A percentile compares a stretch with the other conserved stretches of the same genome.
These are phyloP conservation scores for Pleodorina starrii DNA, from an alignment of 139 green algal genomes.

Conservation along the genomic window DNA sequence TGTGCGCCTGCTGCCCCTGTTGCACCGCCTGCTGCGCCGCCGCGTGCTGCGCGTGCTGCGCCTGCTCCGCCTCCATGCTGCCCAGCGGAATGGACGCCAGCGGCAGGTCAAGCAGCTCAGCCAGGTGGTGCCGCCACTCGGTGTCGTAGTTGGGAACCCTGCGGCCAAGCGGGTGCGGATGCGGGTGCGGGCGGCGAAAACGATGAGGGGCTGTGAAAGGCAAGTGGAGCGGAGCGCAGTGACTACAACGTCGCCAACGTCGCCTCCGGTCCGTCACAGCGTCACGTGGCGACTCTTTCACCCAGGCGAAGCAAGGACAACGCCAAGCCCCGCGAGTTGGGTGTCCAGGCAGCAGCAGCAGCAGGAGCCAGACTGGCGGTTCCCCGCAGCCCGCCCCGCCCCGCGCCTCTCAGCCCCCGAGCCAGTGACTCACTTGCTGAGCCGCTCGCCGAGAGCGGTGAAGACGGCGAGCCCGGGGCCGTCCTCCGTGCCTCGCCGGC, in stretches of 20 bases:
- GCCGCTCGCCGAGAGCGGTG: constrained; percentile 45
- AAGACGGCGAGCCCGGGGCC: constrained; percentile 1
- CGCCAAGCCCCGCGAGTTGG: no score
- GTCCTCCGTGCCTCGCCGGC: constrained; percentile 33
- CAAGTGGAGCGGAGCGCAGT: no score
- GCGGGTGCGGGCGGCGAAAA: not conserved
- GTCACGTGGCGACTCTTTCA: no score
- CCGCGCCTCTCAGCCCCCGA: no score
- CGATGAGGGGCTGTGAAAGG: not conserved
- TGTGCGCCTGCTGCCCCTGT: not conserved
- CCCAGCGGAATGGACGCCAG: constrained; percentile 42
- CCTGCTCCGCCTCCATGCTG: constrained; percentile 28
- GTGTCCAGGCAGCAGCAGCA: no score
- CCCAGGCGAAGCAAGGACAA: no score
- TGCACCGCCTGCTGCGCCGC: not conserved
- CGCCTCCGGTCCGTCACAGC: no score
- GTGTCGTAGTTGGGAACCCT: constrained; percentile 54
- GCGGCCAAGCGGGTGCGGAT: constrained; percentile 10
- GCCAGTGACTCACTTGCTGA: constrained; percentile 23
- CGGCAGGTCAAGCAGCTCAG: constrained; percentile 63
- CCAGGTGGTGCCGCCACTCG: constrained; percentile 59
- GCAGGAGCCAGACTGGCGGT: no score
- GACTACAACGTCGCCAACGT: no score
- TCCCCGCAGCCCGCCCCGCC: no score
- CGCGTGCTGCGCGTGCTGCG: constrained; percentile 8